Percentiles rank a stretch among this genome's conserved stretches.
phyloP scores from a whole-genome alignment of 2,329 filamentous ascomycete genomes.

The Endoconidiophora laricicola region DNA sequence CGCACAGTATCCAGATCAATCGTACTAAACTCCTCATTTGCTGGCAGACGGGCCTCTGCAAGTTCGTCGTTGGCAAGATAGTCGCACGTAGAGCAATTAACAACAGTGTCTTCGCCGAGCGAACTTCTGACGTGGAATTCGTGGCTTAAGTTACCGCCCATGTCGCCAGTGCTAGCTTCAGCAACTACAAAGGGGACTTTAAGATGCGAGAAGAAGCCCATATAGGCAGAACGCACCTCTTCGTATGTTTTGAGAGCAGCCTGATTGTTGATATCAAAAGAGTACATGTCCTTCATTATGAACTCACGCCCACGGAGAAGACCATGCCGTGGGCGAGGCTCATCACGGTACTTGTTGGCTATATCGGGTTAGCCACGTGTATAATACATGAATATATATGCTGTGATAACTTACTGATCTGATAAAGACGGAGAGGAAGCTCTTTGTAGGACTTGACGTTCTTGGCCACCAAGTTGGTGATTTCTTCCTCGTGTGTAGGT shows the following conservation, averaged over 20 bases:
- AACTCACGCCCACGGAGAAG: conserved; percentile 82
- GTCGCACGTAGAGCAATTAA: conserved; percentile 56
- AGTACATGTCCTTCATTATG: conserved; percentile 96
- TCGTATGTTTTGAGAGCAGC: conserved; percentile 69
- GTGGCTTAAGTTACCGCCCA: conserved; percentile 84
- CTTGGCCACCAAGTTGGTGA: conserved; percentile 62
- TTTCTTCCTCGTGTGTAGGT: conserved; percentile 93
- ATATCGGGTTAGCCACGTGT: not conserved
- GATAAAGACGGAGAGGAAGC: conserved; percentile 73
- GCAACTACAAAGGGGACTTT: conserved; percentile 73
- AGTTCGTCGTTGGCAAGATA: conserved; percentile 81
- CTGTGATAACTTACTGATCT: conserved; percentile 48
- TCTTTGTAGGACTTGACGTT: conserved; percentile 70
- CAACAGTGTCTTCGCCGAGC: conserved; percentile 72
- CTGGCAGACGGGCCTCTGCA: conserved; percentile 26
- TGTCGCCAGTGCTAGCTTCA: conserved; percentile 84
- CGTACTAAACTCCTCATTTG: not conserved
- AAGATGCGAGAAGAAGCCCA: conserved; percentile 62
- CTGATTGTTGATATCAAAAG: conserved; percentile 57
- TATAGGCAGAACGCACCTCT: conserved; percentile 57
- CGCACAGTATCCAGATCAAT: not conserved
- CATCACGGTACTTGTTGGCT: conserved; percentile 90
- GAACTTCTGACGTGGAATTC: conserved; percentile 76
- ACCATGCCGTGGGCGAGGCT: conserved; percentile 74
- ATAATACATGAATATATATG: not conserved